These are phyloP conservation scores for Ganoderma multipileum DNA, from an alignment of 1,284 basidiomycete species.

Conservation along the genomic window DNA sequence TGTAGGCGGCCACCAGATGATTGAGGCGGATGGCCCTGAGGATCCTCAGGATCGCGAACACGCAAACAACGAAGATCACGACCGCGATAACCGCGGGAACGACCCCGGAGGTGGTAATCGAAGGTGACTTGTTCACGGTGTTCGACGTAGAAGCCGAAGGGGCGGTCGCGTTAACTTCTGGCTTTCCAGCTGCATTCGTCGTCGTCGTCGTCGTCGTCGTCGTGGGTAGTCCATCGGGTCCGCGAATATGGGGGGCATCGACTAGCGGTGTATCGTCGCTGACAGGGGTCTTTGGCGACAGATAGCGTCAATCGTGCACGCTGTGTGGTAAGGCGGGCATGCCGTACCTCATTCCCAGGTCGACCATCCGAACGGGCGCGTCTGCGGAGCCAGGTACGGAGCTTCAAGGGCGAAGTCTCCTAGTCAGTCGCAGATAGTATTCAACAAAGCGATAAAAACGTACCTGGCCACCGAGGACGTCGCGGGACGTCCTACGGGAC, in stretches of 20 bases:
- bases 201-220: neutral
- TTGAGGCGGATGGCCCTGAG: neutral
- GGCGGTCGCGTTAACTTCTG: neutral
- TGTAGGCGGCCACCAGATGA: neutral
- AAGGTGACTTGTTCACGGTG: neutral
- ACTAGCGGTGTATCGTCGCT: neutral
- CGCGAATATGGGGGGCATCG: too few relatives aligned
- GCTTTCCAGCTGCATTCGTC: neutral
- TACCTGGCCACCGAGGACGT: neutral
- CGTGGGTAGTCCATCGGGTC: neutral
- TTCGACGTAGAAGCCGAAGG: neutral
- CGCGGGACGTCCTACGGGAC: neutral
- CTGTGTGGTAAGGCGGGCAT: neutral
- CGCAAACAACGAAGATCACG: constrained; percentile 9
- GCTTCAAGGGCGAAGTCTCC: neutral
- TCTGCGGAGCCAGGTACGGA: neutral
- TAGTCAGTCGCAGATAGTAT: neutral
- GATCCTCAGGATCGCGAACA: constrained; percentile 2
- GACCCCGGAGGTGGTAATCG: neutral
- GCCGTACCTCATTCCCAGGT: neutral
- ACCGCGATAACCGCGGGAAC: constrained; percentile 12
- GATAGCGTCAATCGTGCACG: neutral
- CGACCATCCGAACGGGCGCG: too few relatives aligned
- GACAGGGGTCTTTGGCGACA: neutral
- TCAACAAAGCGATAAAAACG: too few relatives aligned